phyloP scores from a whole-genome alignment of 2,329 filamentous ascomycete genomes.

The Alternaria sp. region DNA sequence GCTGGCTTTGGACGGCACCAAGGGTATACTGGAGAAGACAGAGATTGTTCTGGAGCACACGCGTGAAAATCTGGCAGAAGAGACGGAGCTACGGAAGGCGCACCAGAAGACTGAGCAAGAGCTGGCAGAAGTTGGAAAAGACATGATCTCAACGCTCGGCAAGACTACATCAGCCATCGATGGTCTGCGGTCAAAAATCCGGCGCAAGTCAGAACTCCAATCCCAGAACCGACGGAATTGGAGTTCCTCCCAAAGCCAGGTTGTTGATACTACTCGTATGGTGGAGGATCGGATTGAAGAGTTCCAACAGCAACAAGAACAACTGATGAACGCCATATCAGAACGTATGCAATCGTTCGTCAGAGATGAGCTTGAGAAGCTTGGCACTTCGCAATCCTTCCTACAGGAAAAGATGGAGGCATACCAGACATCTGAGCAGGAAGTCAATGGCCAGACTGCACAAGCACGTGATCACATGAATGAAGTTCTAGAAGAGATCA shows the following conservation, averaged over 20 bases:
- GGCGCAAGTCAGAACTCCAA: constrained; percentile 85
- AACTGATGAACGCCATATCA: constrained; percentile 73
- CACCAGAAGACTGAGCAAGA: constrained; percentile 85
- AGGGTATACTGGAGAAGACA: constrained; percentile 84
- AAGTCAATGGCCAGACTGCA: constrained; percentile 73
- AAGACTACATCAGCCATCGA: constrained; percentile 82
- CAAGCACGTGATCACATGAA: constrained; percentile 87
- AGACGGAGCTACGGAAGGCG: constrained; percentile 80
- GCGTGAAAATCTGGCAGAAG: constrained; percentile 78
- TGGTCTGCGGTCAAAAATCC: constrained; percentile 85
- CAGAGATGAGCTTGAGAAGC: constrained; percentile 73
- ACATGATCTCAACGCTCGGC: constrained; percentile 80
- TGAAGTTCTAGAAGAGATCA: constrained; percentile 89
- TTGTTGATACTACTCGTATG: constrained; percentile 77
- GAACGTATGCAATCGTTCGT: constrained; percentile 81
- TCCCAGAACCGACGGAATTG: constrained; percentile 80
- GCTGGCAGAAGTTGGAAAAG: constrained; percentile 75
- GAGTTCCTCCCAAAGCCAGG: constrained; percentile 77
- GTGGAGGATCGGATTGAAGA: constrained; percentile 79
- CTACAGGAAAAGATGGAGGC: constrained; percentile 73
- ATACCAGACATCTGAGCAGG: constrained; percentile 73
- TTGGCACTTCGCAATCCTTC: constrained; percentile 74
- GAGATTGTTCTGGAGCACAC: constrained; percentile 84
- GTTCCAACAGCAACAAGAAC: constrained; percentile 77
- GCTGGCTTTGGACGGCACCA: constrained; percentile 77